These are phyloP conservation scores for Fusarium coicis DNA, from an alignment of 2,329 filamentous ascomycete genomes.

Conservation along the genomic window DNA sequence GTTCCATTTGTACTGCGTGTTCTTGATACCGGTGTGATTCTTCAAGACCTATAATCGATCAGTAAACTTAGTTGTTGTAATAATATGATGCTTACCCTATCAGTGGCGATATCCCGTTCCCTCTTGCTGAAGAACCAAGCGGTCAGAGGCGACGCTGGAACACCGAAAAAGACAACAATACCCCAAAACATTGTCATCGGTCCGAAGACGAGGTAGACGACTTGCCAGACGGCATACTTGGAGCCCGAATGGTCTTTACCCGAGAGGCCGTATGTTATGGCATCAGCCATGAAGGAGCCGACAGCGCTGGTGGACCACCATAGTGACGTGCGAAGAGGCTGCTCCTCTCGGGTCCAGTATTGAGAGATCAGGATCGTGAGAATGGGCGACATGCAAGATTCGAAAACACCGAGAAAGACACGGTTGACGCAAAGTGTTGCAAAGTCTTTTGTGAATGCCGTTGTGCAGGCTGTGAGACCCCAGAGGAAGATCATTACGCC, in stretches of 20 bases:
- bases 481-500: not conserved
- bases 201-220: not conserved
- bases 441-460: not conserved
- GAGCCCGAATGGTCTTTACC: not conserved
- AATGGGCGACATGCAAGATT: not conserved
- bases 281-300: not conserved
- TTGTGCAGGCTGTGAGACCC: not conserved
- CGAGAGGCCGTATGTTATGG: not conserved
- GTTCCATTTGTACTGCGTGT: not conserved
- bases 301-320: not conserved
- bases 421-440: not conserved
- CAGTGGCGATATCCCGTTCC: fast-evolving
- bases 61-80: not conserved
- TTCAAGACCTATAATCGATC: not conserved
- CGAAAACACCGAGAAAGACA: not conserved
- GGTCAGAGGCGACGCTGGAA: fast-evolving
- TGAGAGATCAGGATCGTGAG: not conserved
- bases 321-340: not conserved
- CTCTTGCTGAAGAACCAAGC: not conserved
- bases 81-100: not conserved
- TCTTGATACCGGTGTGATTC: not conserved
- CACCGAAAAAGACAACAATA: not conserved
- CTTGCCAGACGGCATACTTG: not conserved
- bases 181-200: not conserved
- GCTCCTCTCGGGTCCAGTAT: not conserved